Conservation (phyloP, 768 basidiomycete species). For the Glaciozyma antarctica region DNA sequence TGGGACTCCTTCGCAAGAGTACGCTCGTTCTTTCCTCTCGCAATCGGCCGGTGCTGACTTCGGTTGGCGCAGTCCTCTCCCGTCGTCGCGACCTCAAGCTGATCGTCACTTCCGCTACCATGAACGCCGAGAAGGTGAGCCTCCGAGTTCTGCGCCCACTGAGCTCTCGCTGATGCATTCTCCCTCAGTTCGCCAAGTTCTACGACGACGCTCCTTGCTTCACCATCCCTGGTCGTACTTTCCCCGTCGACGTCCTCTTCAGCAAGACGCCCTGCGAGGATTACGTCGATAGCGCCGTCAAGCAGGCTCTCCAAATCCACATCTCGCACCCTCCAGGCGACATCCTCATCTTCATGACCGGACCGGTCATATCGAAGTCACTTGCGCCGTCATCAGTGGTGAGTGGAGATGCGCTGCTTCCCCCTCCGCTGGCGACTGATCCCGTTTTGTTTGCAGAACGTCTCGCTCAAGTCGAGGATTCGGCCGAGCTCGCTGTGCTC, state of each 20-base stretch:
- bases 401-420: slow-evolving; percentile 31
- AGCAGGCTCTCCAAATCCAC: slow-evolving; percentile 95
- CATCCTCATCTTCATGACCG: slow-evolving; percentile 98
- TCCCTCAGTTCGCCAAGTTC: slow-evolving; percentile 75
- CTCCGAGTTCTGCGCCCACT: too few species aligned
- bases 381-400: slow-evolving; percentile 90
- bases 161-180: not conserved
- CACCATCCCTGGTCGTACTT: slow-evolving; percentile 88
- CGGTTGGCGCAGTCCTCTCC: slow-evolving; percentile 56
- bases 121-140: slow-evolving; percentile 94
- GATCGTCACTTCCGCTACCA: slow-evolving; percentile 96
- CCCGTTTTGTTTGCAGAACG: slow-evolving; percentile 53
- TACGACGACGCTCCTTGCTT: slow-evolving; percentile 91
- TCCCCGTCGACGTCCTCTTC: slow-evolving; percentile 94
- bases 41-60: not conserved
- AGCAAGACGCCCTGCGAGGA: slow-evolving; percentile 97
- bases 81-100: slow-evolving; percentile 86
- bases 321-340: slow-evolving; percentile 85
- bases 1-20: slow-evolving; percentile 94
- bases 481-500: slow-evolving; percentile 73
- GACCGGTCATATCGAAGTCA: slow-evolving; percentile 98
- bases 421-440: slow-evolving; percentile 2
- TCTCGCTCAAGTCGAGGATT: slow-evolving; percentile 80
- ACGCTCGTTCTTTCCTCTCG: slow-evolving; percentile 35
- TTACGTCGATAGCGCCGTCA: slow-evolving; percentile 95